A percentile compares a stretch with the other conserved stretches of the same genome.
Evolutionary conservation across 441 rosid genomes (phyloP).

Genomic region (Kokia cookei): DNA sequence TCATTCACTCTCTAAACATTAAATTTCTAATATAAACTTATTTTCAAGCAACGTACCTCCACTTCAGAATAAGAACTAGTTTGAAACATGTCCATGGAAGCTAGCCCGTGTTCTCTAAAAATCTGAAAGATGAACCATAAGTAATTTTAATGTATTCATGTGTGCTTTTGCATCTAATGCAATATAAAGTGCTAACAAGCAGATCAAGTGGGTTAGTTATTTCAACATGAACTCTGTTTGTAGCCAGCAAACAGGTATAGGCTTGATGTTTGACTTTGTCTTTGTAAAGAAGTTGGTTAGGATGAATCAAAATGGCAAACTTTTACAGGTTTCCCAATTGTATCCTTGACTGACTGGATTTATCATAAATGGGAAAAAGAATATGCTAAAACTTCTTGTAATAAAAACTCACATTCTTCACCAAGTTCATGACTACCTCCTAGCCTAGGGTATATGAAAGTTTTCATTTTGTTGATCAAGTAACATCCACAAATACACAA

Average conservation of each 20-base stretch:
- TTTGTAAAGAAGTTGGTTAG: not conserved
- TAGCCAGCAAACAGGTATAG: not conserved
- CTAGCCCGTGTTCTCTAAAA: constrained; percentile 1
- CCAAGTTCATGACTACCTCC: constrained; percentile 1
- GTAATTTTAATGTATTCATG: not conserved
- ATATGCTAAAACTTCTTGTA: not conserved
- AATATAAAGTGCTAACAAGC: not conserved
- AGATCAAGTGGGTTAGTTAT: not conserved
- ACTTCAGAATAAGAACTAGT: constrained; percentile 2
- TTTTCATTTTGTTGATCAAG: not conserved
- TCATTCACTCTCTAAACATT: not conserved
- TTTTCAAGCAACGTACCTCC: not conserved
- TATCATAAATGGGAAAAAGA: not conserved
- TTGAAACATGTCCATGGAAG: constrained; percentile 1
- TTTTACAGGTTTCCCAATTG: not conserved
- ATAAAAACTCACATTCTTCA: not conserved
- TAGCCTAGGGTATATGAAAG: not conserved
- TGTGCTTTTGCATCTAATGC: not conserved
- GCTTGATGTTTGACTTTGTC: not conserved
- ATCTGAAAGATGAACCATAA: not conserved
- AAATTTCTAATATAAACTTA: not conserved
- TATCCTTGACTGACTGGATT: not conserved
- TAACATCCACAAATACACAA: not conserved
- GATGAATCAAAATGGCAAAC: not conserved
- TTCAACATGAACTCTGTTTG: not conserved